phyloP scores from a whole-genome alignment of 2,329 filamentous ascomycete genomes.

The Didymella glomerata region DNA sequence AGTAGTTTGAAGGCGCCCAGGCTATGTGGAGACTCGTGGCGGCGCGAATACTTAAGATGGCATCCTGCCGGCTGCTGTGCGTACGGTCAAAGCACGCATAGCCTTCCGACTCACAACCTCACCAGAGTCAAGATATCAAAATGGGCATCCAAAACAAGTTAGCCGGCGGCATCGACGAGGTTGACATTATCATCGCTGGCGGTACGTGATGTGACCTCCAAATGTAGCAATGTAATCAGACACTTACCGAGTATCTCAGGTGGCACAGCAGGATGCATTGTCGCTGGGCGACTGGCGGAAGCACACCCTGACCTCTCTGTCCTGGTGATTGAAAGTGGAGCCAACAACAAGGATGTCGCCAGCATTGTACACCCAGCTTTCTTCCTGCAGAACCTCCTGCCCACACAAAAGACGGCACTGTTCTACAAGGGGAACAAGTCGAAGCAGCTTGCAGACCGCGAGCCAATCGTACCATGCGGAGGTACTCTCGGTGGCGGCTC shows the following conservation, averaged over 20 bases:
- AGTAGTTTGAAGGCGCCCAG: constrained; percentile 18
- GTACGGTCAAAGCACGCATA: background rate
- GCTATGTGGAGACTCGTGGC: constrained; percentile 13
- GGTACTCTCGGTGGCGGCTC: constrained; percentile 68
- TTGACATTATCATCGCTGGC: constrained; percentile 63
- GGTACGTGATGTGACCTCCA: constrained; percentile 41
- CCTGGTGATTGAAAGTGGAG: constrained; percentile 63
- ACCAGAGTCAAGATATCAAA: background rate
- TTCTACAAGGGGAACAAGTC: constrained; percentile 62
- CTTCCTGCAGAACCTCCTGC: constrained; percentile 59
- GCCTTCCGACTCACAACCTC: background rate
- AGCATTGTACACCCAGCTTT: constrained; percentile 62
- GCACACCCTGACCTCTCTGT: constrained; percentile 61
- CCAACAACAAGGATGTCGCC: constrained; percentile 62
- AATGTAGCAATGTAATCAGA: background rate
- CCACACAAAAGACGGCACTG: constrained; percentile 59
- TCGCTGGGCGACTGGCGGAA: constrained; percentile 61
- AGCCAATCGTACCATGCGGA: constrained; percentile 55
- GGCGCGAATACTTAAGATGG: constrained; percentile 13
- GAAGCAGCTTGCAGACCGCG: constrained; percentile 57
- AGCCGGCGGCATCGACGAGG: constrained; percentile 53
- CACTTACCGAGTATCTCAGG: constrained; percentile 21
- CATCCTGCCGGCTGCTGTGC: background rate
- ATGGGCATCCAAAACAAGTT: constrained; percentile 49
- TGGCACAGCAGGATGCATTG: constrained; percentile 53